phyloP scores from a whole-genome alignment of 176 grass and related monocot genomes.

The Thalia dealbata region DNA sequence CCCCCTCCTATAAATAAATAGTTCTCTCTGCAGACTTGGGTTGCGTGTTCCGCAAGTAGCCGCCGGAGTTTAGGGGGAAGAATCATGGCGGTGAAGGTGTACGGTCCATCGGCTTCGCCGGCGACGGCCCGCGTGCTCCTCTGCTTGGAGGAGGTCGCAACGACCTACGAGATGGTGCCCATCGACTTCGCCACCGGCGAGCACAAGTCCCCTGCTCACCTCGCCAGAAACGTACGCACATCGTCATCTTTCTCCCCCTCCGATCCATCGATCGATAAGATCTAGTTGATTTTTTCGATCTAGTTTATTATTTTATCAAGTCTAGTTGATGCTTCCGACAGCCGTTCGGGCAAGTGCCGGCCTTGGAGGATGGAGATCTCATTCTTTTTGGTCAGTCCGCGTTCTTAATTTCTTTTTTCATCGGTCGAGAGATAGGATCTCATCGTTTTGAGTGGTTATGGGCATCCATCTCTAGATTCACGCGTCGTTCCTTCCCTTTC shows the following conservation, averaged over 20 bases:
- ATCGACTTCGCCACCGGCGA: not conserved
- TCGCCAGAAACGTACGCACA: not conserved
- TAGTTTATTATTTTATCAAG: not conserved
- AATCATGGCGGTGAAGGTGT: slow-evolving; percentile 4
- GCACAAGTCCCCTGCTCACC: slow-evolving; percentile 16
- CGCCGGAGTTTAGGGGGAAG: no score
- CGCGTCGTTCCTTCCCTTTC: not conserved
- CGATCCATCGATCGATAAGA: not conserved
- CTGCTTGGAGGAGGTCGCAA: slow-evolving; percentile 2
- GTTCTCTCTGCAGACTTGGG: no score
- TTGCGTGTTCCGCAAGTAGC: no score
- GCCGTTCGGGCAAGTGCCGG: slow-evolving; percentile 60
- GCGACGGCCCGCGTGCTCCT: not conserved
- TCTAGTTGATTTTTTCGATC: no score
- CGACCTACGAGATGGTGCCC: not conserved
- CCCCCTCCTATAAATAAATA: no score
- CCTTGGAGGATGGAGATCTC: slow-evolving; percentile 52
- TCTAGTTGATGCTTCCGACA: slow-evolving; percentile 2
- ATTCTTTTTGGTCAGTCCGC: slow-evolving; percentile 31
- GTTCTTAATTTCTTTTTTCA: not conserved
- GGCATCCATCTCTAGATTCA: no score
- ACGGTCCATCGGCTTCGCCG: not conserved
- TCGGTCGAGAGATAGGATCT: not conserved
- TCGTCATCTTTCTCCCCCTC: not conserved
- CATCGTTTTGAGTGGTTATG: no score